Evolutionary conservation across 495 filamentous ascomycete species (phyloP).

Genomic region (Penicillium goetzii): DNA sequence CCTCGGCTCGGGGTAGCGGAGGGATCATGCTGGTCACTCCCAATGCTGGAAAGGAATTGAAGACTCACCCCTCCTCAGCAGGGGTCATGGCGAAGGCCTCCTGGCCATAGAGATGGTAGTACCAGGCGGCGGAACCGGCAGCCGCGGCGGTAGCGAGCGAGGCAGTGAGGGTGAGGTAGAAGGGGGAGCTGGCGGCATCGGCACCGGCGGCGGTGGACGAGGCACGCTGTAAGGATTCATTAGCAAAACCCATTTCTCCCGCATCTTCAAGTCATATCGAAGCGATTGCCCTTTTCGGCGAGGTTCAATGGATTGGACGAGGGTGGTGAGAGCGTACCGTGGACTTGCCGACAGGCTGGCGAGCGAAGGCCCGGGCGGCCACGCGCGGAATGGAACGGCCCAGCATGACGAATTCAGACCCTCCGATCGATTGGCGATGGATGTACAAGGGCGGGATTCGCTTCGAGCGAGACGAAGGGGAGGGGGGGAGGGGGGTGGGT

Average conservation of each 20-base stretch:
- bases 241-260: constrained; percentile 27
- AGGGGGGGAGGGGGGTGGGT: constrained; percentile 34
- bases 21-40: constrained; percentile 18
- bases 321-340: constrained; percentile 47
- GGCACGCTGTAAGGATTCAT: constrained; percentile 42
- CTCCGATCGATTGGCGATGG: constrained; percentile 44
- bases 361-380: constrained; percentile 73
- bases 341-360: constrained; percentile 54
- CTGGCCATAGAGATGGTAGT: constrained; percentile 91
- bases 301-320: constrained; percentile 37
- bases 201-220: constrained; percentile 53
- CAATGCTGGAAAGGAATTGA: constrained; percentile 10
- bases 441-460: constrained; percentile 38
- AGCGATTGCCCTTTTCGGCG: constrained; percentile 39
- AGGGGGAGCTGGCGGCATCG: constrained; percentile 55
- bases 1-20: constrained; percentile 36
- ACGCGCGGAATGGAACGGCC: constrained; percentile 80
- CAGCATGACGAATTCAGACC: constrained; percentile 68
- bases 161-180: constrained; percentile 75
- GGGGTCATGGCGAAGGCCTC: constrained; percentile 87
- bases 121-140: constrained; percentile 88
- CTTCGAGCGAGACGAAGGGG: constrained; percentile 35
- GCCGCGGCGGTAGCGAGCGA: constrained; percentile 81
- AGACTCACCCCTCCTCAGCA: constrained; percentile 95
- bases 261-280: constrained; percentile 8